phyloP scores from a whole-genome alignment of 2,329 filamentous ascomycete genomes.

The Talaromyces sp. region DNA sequence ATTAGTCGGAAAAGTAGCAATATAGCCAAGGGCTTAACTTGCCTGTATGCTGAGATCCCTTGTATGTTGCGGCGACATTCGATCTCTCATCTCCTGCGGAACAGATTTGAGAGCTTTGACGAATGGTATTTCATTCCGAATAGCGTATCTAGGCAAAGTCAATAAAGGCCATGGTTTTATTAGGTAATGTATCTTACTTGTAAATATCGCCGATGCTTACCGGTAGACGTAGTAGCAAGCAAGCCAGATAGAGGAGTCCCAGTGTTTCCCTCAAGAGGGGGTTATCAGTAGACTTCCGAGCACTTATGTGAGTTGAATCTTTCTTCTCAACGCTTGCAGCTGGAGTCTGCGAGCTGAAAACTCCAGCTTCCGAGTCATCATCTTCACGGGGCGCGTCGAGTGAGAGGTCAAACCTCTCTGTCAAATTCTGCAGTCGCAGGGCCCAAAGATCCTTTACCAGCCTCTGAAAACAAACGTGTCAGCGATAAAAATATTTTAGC shows the following conservation, averaged over 20 bases:
- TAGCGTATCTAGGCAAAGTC: constrained; percentile 29
- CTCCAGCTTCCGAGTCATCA: constrained; percentile 30
- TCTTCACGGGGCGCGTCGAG: constrained; percentile 28
- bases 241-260: constrained; percentile 72
- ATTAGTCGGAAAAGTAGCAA: neutral
- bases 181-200: constrained; percentile 19
- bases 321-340: constrained; percentile 24
- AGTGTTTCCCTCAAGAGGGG: constrained; percentile 72
- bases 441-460: constrained; percentile 83
- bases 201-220: constrained; percentile 68
- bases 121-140: constrained; percentile 71
- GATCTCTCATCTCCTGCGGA: constrained; percentile 42
- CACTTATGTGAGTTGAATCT: neutral
- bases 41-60: constrained; percentile 38
- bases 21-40: constrained; percentile 11
- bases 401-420: constrained; percentile 39
- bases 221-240: constrained; percentile 68
- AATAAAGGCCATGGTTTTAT: neutral
- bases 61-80: constrained; percentile 39
- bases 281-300: constrained; percentile 33
- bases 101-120: constrained; percentile 53
- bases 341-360: constrained; percentile 54
- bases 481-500: neutral
- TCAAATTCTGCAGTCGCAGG: constrained; percentile 60
- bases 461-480: constrained; percentile 27